Evolutionary conservation across 495 filamentous ascomycete species (phyloP), one percentile per base, ranked within the genome.

Genomic region (Aspergillus conjunctus): DNA sequence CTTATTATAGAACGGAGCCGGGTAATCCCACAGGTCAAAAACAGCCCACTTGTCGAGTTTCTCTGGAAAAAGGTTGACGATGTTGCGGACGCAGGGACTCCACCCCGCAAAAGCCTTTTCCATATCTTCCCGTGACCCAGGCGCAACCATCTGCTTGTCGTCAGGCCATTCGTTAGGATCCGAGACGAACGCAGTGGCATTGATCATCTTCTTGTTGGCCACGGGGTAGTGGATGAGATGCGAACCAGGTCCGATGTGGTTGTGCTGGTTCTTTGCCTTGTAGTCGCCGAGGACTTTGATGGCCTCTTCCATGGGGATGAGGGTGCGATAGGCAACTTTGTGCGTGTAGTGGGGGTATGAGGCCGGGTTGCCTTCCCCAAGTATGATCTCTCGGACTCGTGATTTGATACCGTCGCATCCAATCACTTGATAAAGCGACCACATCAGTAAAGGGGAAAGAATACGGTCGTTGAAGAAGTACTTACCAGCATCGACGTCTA

Each of bases 341-440:
- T 79, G 78, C 0, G 71, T 76, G 63, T 80, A 85, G 7, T 65
- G 60, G 3, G 80, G 74, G 41, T 73, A 66, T 0, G 73, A 67
- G 0, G 70, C 68, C 1, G 72, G 75, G 57, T 76, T 18, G 7
- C 64, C 69, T 17, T 64, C 67, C 2, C 76, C 79, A 0, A 83
- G 54, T 0, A 85, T 34, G 14, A 79, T 39, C 39, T 76, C 63
- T 3, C 82, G 71, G 2, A 78, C 77, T 46, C 67, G 67, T 0
- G 83, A 85, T 48, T 79, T 82, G 49, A 87, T 80, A 0, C 84
- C 84, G 60, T 87, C 84, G 59, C 82, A 85, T 3, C 82, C 83
- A 30, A 87, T 70, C 2, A 64, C 58, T 49, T 37, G 6, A 51
- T 15, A 7, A 6, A 48, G n/a, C 26, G 15, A 39, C 45, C 11